A percentile compares a stretch with the other conserved stretches of the same genome.
Evolutionary conservation across 169 alveolate species (phyloP).

Genomic region (Babesia caballi): DNA sequence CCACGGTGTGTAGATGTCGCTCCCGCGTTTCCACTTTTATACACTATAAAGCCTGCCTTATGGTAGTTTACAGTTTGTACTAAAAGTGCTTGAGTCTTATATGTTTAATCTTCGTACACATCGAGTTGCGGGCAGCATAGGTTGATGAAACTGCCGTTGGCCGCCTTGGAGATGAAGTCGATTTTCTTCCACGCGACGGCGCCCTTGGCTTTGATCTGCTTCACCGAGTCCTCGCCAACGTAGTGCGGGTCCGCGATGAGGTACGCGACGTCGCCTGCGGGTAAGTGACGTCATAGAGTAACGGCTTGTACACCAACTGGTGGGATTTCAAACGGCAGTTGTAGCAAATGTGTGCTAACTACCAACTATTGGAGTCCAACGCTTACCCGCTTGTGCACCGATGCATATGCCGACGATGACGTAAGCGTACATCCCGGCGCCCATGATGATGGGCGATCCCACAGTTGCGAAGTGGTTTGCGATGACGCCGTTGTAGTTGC

Average conservation of each 20-base stretch:
- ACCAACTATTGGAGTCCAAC: too few relatives aligned
- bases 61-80: too few relatives aligned
- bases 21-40: not conserved
- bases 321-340: too few relatives aligned
- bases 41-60: too few relatives aligned
- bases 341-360: too few relatives aligned
- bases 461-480: conserved; percentile 62
- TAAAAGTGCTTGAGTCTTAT: too few relatives aligned
- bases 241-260: conserved; percentile 78
- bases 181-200: conserved; percentile 73
- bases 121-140: conserved; percentile 66
- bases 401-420: conserved; percentile 70
- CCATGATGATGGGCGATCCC: conserved; percentile 71
- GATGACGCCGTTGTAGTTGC: conserved; percentile 57
- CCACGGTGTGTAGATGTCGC: not conserved
- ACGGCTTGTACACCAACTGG: too few relatives aligned
- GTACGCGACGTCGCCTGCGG: conserved; percentile 65
- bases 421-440: conserved; percentile 73
- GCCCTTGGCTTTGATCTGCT: conserved; percentile 62
- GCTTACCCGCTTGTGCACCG: conserved; percentile 38
- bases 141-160: conserved; percentile 67
- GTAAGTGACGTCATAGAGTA: not conserved
- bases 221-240: conserved; percentile 67
- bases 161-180: conserved; percentile 64
- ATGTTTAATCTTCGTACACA: conserved; percentile 39